These are phyloP conservation scores for Lycium barbarum DNA, from an alignment of 257 asterid species.

Conservation along the genomic window DNA sequence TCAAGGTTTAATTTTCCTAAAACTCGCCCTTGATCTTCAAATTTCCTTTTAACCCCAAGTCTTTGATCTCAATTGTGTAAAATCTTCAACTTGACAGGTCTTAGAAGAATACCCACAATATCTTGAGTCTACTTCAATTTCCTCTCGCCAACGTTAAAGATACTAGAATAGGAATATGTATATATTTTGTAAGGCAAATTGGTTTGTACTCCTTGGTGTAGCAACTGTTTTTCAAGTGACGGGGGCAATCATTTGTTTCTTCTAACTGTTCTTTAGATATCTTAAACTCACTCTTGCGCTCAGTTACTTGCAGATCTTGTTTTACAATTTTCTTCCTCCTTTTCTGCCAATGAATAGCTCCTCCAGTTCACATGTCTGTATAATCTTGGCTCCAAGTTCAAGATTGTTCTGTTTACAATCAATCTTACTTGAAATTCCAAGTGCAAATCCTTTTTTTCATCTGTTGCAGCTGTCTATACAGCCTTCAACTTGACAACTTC, in stretches of 20 bases:
- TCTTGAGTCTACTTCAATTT: not conserved
- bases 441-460: not conserved
- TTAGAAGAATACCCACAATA: not conserved
- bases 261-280: constrained; percentile 47
- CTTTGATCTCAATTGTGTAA: not conserved
- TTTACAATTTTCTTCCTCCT: constrained; percentile 47
- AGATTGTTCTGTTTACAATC: constrained; percentile 39
- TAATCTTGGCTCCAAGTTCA: constrained; percentile 44
- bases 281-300: constrained; percentile 49
- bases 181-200: not conserved
- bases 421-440: not conserved
- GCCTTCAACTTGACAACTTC: constrained; percentile 17
- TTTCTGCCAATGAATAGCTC: constrained; percentile 40
- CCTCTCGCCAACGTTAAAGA: not conserved
- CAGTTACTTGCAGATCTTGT: constrained; percentile 49
- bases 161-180: not conserved
- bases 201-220: not conserved
- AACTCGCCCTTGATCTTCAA: constrained; percentile 20
- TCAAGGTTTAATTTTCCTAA: not conserved
- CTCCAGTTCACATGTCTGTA: constrained; percentile 47
- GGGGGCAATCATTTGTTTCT: constrained; percentile 31
- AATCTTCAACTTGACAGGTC: not conserved
- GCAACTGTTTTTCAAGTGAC: not conserved
- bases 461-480: not conserved
- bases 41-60: constrained; percentile 1